These are phyloP conservation scores for Tubosaeta sp. DNA, from an alignment of 768 basidiomycete species.

Conservation along the genomic window DNA sequence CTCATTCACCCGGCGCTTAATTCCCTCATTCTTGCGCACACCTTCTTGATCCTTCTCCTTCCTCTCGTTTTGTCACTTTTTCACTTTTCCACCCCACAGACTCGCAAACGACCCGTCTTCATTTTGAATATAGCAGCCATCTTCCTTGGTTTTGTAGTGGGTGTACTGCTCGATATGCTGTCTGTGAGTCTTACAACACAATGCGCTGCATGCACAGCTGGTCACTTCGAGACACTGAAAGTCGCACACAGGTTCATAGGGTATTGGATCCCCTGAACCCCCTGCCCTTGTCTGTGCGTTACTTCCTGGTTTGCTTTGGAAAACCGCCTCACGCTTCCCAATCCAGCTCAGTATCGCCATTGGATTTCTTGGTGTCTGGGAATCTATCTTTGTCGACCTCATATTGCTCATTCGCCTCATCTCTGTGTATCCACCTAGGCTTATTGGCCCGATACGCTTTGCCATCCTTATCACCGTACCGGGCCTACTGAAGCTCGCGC, in stretches of 20 bases:
- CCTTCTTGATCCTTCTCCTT: slow-evolving; percentile 18
- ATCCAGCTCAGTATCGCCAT: slow-evolving; percentile 16
- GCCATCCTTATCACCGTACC: slow-evolving; percentile 10
- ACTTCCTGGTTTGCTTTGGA: not conserved
- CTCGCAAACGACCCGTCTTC: slow-evolving; percentile 18
- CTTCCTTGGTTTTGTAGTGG: slow-evolving; percentile 10
- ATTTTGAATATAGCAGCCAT: slow-evolving; percentile 15
- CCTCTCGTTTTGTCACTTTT: slow-evolving; percentile 17
- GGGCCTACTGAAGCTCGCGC: slow-evolving; percentile 20
- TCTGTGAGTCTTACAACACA: slow-evolving; percentile 3
- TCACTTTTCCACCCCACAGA: slow-evolving; percentile 14
- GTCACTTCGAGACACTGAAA: not conserved
- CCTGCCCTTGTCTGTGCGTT: slow-evolving; percentile 6
- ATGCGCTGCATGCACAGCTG: no score
- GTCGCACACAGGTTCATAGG: slow-evolving; percentile 15
- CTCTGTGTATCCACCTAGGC: slow-evolving; percentile 18
- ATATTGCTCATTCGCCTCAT: slow-evolving; percentile 23
- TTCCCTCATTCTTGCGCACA: slow-evolving; percentile 5
- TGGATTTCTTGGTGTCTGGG: slow-evolving; percentile 18
- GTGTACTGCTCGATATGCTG: slow-evolving; percentile 9
- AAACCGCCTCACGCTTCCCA: not conserved
- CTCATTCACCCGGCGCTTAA: not conserved
- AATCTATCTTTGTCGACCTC: slow-evolving; percentile 23
- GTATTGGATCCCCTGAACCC: slow-evolving; percentile 20
- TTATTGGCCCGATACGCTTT: slow-evolving; percentile 6